phyloP scores from a whole-genome alignment of 2,329 filamentous ascomycete species.

The Diaporthe ampelina region DNA sequence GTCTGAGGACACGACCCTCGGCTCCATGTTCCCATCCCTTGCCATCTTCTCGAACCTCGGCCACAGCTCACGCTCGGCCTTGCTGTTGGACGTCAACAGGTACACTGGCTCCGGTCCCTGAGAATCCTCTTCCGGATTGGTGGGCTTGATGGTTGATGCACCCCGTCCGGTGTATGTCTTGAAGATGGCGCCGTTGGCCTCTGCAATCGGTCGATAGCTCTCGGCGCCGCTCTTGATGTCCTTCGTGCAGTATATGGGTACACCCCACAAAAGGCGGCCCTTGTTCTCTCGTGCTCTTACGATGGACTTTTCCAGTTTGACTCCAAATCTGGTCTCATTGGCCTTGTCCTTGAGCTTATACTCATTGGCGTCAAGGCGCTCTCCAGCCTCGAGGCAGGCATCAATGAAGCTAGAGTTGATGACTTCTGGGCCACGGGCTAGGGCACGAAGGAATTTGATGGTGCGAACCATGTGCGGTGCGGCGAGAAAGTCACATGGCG shows the following conservation, averaged over 20 bases:
- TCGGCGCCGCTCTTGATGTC: conserved; percentile 85
- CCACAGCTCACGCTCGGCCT: conserved; percentile 83
- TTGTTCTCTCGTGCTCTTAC: conserved; percentile 81
- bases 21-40: conserved; percentile 80
- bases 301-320: conserved; percentile 78
- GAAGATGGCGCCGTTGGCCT: conserved; percentile 89
- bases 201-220: conserved; percentile 87
- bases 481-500: conserved; percentile 86
- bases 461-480: conserved; percentile 91
- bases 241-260: conserved; percentile 87
- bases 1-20: conserved; percentile 85
- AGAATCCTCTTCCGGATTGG: conserved; percentile 72
- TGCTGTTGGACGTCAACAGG: conserved; percentile 78
- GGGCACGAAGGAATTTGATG: conserved; percentile 90
- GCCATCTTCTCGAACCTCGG: conserved; percentile 85
- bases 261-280: conserved; percentile 79
- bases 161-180: conserved; percentile 81
- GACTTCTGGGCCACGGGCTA: conserved; percentile 84
- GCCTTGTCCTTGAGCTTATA: conserved; percentile 79
- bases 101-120: conserved; percentile 81
- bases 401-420: conserved; percentile 86
- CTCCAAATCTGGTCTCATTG: conserved; percentile 78
- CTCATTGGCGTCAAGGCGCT: conserved; percentile 73
- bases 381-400: conserved; percentile 77
- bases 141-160: conserved; percentile 75